Conservation (phyloP, 257 asterid genomes). For the Solanum peruvianum region DNA sequence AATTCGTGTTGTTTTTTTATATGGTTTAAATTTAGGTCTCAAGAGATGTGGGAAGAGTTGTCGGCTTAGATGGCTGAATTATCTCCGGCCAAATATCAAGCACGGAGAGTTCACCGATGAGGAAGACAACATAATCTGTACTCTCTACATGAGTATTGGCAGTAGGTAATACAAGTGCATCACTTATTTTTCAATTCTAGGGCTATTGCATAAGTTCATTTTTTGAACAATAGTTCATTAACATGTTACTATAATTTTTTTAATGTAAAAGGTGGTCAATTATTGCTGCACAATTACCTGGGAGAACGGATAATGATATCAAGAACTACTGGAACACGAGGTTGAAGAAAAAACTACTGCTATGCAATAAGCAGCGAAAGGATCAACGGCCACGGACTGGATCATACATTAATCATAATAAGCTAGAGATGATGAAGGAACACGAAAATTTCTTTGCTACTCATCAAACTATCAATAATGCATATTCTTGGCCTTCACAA, state of each 20-base stretch:
- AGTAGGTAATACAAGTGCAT: slow-evolving; percentile 14
- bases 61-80: slow-evolving; percentile 37
- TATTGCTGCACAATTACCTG: slow-evolving; percentile 27
- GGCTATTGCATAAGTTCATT: background rate
- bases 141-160: slow-evolving; percentile 27
- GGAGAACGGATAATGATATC: slow-evolving; percentile 32
- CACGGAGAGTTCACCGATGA: slow-evolving; percentile 37
- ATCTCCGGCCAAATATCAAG: slow-evolving; percentile 30
- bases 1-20: background rate
- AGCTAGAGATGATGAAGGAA: background rate
- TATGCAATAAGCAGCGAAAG: slow-evolving; percentile 14
- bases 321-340: slow-evolving; percentile 37
- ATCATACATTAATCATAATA: background rate
- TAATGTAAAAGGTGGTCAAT: slow-evolving; percentile 25
- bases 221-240: background rate
- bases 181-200: background rate
- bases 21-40: slow-evolving; percentile 11
- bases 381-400: slow-evolving; percentile 1
- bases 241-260: background rate
- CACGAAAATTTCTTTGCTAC: background rate
- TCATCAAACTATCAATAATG: background rate
- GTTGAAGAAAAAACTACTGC: slow-evolving; percentile 23
- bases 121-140: slow-evolving; percentile 32
- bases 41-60: slow-evolving; percentile 43
- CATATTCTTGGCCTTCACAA: background rate